These are phyloP conservation scores for Fraxinus latifolia DNA, from an alignment of 305 asterid genomes.

Conservation along the genomic window DNA sequence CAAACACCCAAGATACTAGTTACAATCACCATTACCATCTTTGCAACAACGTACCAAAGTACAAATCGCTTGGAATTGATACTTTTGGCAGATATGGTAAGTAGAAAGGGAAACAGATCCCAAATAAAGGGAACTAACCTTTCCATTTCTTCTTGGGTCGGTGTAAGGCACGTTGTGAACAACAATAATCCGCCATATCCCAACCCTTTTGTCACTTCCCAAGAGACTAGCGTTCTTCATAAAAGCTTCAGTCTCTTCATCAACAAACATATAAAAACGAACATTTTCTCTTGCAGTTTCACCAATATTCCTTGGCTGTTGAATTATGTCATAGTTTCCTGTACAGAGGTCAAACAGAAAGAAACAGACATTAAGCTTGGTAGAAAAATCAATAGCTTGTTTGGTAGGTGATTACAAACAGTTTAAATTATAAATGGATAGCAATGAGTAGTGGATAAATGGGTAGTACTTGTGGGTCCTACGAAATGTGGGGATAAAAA, in stretches of 20 bases:
- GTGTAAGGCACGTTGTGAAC: slow-evolving; percentile 80
- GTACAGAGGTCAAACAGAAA: slow-evolving; percentile 24
- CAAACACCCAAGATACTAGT: slow-evolving; percentile 1
- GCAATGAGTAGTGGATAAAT: background rate
- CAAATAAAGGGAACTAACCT: slow-evolving; percentile 47
- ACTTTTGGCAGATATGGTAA: background rate
- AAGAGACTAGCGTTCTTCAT: slow-evolving; percentile 63
- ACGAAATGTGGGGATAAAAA: background rate
- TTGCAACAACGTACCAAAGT: slow-evolving; percentile 7
- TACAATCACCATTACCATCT: background rate
- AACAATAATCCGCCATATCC: slow-evolving; percentile 86
- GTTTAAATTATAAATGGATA: no score
- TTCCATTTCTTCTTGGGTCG: slow-evolving; percentile 91
- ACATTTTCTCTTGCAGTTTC: slow-evolving; percentile 50
- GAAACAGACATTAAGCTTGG: slow-evolving; percentile 19
- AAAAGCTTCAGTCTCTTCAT: slow-evolving; percentile 86
- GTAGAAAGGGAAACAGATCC: background rate
- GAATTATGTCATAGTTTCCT: slow-evolving; percentile 91
- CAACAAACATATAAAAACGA: slow-evolving; percentile 88
- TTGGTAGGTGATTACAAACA: background rate
- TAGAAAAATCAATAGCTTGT: background rate
- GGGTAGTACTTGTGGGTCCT: background rate
- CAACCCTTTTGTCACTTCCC: slow-evolving; percentile 61
- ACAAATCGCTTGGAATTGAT: slow-evolving; percentile 7
- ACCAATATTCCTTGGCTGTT: slow-evolving; percentile 74